Evolutionary conservation across 768 basidiomycete genomes (phyloP).

Genomic region (Phlegmacium glaucopus): DNA sequence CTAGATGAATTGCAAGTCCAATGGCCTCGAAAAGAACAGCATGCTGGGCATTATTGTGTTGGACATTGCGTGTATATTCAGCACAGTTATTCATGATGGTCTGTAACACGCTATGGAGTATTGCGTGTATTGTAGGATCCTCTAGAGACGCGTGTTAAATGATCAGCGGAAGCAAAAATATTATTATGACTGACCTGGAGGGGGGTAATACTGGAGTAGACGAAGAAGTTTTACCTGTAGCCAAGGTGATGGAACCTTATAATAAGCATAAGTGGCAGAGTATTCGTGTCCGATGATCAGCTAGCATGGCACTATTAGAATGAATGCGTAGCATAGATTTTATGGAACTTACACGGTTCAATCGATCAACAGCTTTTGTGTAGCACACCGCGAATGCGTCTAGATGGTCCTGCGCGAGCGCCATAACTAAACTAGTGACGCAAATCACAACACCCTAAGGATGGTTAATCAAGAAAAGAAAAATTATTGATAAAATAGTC

Average conservation of each 20-base stretch:
- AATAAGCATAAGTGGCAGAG: constrained; percentile 88
- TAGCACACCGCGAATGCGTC: constrained; percentile 92
- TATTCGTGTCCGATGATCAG: constrained; percentile 91
- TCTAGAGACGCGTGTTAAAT: background rate
- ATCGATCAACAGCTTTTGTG: constrained; percentile 88
- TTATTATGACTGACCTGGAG: constrained; percentile 64
- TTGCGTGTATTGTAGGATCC: constrained; percentile 74
- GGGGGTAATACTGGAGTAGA: constrained; percentile 92
- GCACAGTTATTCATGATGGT: constrained; percentile 89
- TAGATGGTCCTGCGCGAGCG: constrained; percentile 90
- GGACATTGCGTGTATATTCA: constrained; percentile 90
- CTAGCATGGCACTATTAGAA: constrained; percentile 34
- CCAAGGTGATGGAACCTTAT: constrained; percentile 98
- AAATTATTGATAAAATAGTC: constrained; percentile 13
- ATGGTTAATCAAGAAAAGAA: constrained; percentile 1
- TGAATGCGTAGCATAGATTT: background rate
- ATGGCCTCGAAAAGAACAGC: constrained; percentile 99
- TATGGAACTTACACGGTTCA: constrained; percentile 61
- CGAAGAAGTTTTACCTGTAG: constrained; percentile 94
- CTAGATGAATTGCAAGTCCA: constrained; percentile 91
- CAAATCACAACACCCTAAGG: constrained; percentile 89
- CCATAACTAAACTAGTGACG: constrained; percentile 90
- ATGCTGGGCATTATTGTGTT: constrained; percentile 98
- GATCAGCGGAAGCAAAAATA: background rate
- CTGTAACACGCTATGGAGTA: constrained; percentile 80